phyloP scores from a whole-genome alignment of 2,329 filamentous ascomycete genomes.

The Camillea tinctor region DNA sequence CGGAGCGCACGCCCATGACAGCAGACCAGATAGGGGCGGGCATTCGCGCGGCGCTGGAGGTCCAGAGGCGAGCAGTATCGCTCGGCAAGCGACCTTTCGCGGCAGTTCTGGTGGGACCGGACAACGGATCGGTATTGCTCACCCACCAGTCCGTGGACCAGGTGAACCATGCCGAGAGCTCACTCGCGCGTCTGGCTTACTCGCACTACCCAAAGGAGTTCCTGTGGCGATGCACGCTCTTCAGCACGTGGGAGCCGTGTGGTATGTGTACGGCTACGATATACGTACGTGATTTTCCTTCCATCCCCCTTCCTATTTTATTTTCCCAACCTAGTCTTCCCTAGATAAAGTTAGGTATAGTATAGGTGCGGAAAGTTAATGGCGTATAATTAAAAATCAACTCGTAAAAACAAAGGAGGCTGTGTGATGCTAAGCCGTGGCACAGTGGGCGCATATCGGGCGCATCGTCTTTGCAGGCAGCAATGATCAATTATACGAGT shows the following conservation, averaged over 20 bases:
- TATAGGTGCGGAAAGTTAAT: no score
- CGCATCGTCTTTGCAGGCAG: constrained; percentile 50
- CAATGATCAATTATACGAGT: constrained; percentile 43
- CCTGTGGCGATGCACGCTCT: constrained; percentile 48
- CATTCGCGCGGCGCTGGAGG: constrained; percentile 37
- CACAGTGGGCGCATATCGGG: constrained; percentile 51
- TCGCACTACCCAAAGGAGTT: constrained; percentile 47
- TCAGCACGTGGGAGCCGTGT: constrained; percentile 55
- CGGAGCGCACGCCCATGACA: constrained; percentile 36
- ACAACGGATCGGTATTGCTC: constrained; percentile 48
- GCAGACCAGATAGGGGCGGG: constrained; percentile 39
- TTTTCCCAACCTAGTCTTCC: no score
- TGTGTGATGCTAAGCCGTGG: constrained; percentile 28
- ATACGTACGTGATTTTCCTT: constrained; percentile 18
- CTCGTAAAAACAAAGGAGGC: constrained; percentile 21
- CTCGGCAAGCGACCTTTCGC: constrained; percentile 50
- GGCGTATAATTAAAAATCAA: no score
- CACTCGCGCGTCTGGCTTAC: constrained; percentile 48
- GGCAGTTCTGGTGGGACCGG: constrained; percentile 46
- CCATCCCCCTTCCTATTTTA: neutral
- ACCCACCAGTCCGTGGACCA: constrained; percentile 51
- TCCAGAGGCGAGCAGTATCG: constrained; percentile 43
- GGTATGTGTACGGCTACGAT: constrained; percentile 46
- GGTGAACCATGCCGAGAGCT: constrained; percentile 52
- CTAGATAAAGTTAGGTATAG: no score